Conservation (phyloP, 1,139 yeast genomes). For the Sugiyamaella paludigena region DNA sequence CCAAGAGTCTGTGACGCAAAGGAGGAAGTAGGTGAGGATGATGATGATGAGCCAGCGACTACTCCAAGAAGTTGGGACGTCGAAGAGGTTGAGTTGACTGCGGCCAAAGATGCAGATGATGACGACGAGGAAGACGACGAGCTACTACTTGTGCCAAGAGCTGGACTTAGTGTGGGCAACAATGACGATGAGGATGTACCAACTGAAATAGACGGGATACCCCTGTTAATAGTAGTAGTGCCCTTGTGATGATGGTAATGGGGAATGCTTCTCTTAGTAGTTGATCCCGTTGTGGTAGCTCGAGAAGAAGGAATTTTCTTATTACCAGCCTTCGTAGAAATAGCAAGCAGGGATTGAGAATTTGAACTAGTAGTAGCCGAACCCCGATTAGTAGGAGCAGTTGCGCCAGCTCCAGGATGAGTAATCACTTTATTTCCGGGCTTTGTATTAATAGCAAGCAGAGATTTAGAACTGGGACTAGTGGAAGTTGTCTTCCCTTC, state of each 20-base stretch:
- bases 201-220: not conserved
- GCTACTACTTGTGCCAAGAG: not conserved
- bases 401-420: too few relatives aligned
- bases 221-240: too few relatives aligned
- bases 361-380: not conserved
- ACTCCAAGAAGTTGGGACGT: too few relatives aligned
- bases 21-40: not conserved
- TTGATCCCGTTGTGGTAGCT: too few relatives aligned
- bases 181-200: not conserved
- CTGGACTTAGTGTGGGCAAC: not conserved
- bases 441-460: not conserved
- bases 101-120: not conserved
- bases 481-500: not conserved
- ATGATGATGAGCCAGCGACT: too few relatives aligned
- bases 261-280: too few relatives aligned
- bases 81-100: not conserved
- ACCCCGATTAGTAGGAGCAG: not conserved
- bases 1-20: too few relatives aligned
- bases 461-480: not conserved
- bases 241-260: too few relatives aligned
- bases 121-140: not conserved
- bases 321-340: not conserved
- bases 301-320: too few relatives aligned
- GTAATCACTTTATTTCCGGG: too few relatives aligned
- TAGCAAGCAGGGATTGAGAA: not conserved